A percentile compares a stretch with the other conserved stretches of the same genome.
phyloP scores from a whole-genome alignment of 192 early-diverging fungal genomes.

The Backusella luteola region DNA sequence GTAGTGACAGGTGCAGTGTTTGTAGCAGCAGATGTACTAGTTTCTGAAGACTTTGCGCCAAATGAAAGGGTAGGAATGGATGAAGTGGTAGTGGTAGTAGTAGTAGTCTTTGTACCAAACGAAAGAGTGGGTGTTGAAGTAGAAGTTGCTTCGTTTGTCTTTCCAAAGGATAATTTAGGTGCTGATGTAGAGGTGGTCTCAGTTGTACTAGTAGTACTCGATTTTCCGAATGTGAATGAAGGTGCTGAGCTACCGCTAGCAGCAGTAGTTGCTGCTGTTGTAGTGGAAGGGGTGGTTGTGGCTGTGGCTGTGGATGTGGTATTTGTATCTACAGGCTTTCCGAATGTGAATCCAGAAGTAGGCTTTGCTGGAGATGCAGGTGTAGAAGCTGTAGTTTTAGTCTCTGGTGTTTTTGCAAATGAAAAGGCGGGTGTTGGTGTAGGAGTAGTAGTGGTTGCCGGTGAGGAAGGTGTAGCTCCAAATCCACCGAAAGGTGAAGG shows the following conservation, averaged over 20 bases:
- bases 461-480: not conserved
- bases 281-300: not conserved
- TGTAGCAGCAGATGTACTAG: not conserved
- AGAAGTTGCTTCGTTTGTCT: slow-evolving; percentile 11
- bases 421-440: not conserved
- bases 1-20: slow-evolving; percentile 3
- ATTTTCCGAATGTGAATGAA: not conserved
- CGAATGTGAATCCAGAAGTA: not conserved
- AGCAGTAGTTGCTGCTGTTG: not conserved
- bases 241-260: not conserved
- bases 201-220: not conserved
- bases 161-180: slow-evolving; percentile 14
- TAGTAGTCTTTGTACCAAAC: slow-evolving; percentile 11
- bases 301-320: not conserved
- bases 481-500: not conserved
- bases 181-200: not conserved
- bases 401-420: not conserved
- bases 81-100: not conserved
- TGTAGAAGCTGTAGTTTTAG: not conserved
- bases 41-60: not conserved
- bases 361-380: not conserved
- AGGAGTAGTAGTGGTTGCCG: not conserved
- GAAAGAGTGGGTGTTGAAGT: slow-evolving; percentile 6
- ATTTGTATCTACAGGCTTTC: not conserved
- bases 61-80: not conserved